Evolutionary conservation across 78 protist species (phyloP), one percentile per base, ranked within the genome.

Genomic region (Trichosphaerium sp.): DNA sequence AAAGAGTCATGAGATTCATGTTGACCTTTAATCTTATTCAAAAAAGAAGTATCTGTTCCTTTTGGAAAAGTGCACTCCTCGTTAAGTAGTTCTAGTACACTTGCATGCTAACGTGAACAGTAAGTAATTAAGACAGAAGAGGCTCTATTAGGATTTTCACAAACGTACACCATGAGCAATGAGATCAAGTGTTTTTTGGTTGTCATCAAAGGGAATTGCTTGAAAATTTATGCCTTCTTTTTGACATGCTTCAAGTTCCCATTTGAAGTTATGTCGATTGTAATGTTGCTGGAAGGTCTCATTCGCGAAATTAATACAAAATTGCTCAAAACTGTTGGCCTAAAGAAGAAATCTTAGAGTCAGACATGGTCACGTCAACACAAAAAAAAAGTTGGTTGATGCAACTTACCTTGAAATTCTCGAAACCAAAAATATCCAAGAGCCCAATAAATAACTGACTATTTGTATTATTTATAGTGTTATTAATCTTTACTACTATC

Each of bases 391-490:
- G n/a, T n/a, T n/a, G n/a, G n/a, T n/a, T n/a, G n/a, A n/a, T n/a
- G n/a, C n/a, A n/a, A n/a, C n/a, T n/a, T n/a, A n/a, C n/a, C n/a
- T n/a, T 39, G 69, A 87, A 87, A 28, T 60, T 39, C 80, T 92
- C 96, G 44, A 92, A 92, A 31, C 96, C 96, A 60, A 88, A 92
- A 47, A 92, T 92, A 54, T 92, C 96, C 25, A 92, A 72, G 15
- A 88, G 26, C 15, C 92, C 93, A 23, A 87, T 67, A 55, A 11
- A 69, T n/a, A n/a, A n/a, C n/a, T n/a, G n/a, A n/a, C n/a, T n/a
- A n/a, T n/a, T n/a, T n/a, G n/a, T n/a, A n/a, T n/a, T n/a, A n/a
- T n/a, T n/a, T n/a, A n/a, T n/a, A n/a, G n/a, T n/a, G n/a, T n/a
- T n/a, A n/a, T n/a, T n/a, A n/a, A n/a, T n/a, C n/a, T n/a, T n/a